phyloP scores from a whole-genome alignment of 176 grass and related monocot species.

The Chloris gayana region DNA sequence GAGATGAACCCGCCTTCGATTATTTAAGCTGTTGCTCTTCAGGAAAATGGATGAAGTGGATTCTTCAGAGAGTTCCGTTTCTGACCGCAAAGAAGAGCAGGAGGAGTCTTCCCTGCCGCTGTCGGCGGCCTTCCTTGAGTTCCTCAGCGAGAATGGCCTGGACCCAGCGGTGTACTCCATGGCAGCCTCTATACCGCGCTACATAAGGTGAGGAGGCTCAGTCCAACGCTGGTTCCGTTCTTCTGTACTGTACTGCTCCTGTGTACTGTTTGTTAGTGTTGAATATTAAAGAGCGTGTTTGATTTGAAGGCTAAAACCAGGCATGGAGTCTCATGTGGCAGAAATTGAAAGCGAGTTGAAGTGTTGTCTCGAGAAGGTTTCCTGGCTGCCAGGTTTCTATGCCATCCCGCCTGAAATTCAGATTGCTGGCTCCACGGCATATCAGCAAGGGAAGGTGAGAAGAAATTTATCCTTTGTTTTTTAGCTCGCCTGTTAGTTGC shows the following conservation, averaged over 20 bases:
- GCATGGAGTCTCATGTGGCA: slow-evolving; percentile 52
- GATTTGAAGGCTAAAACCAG: slow-evolving; percentile 72
- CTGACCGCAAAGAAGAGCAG: not conserved
- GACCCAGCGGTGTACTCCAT: slow-evolving; percentile 74
- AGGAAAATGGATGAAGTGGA: slow-evolving; percentile 14
- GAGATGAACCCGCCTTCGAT: not conserved
- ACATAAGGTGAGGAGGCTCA: slow-evolving; percentile 70
- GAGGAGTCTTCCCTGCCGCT: slow-evolving; percentile 42
- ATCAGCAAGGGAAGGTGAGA: slow-evolving; percentile 84
- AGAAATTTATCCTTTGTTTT: not conserved
- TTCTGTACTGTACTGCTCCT: not conserved
- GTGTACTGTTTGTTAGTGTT: not conserved
- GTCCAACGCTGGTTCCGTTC: not conserved
- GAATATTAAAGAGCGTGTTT: not conserved
- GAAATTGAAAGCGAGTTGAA: slow-evolving; percentile 75
- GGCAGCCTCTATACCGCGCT: slow-evolving; percentile 71
- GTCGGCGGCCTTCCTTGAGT: slow-evolving; percentile 71
- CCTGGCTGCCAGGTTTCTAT: slow-evolving; percentile 89
- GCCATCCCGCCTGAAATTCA: slow-evolving; percentile 69
- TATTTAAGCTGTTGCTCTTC: not conserved
- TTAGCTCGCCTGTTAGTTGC: not conserved
- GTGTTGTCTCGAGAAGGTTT: slow-evolving; percentile 63
- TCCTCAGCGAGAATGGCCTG: slow-evolving; percentile 82
- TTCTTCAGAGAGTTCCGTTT: not conserved
- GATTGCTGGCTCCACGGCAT: slow-evolving; percentile 80